These are phyloP conservation scores for Solanum gracilifrons DNA, from an alignment of 257 asterid genomes.

Conservation along the genomic window DNA sequence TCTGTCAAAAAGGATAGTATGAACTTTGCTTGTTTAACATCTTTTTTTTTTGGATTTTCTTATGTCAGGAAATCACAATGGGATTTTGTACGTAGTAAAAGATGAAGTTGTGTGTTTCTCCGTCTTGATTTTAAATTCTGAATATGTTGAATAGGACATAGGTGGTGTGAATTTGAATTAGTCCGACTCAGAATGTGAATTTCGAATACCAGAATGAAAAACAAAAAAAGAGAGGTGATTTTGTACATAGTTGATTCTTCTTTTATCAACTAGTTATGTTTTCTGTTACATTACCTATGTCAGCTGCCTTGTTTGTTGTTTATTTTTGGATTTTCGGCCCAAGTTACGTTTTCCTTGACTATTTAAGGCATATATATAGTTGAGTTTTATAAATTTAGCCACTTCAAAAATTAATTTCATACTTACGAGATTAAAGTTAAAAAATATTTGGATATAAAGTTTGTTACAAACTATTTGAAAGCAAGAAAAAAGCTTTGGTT, in stretches of 20 bases:
- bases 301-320: not conserved
- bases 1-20: not conserved
- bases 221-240: not conserved
- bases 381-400: not conserved
- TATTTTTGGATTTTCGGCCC: not conserved
- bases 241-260: not conserved
- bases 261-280: not conserved
- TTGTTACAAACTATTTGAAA: not conserved
- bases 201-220: too few species aligned
- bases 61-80: not conserved
- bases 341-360: not conserved
- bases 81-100: not conserved
- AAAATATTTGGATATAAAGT: not conserved
- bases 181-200: not conserved
- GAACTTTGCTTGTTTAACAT: not conserved
- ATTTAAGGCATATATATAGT: not conserved
- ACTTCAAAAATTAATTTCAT: not conserved
- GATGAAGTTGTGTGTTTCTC: not conserved
- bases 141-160: accelerated
- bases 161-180: not conserved
- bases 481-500: not conserved
- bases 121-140: not conserved
- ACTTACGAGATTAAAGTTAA: not conserved
- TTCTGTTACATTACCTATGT: not conserved
- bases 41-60: not conserved